These are phyloP conservation scores for Eimeria maxima DNA, from an alignment of 169 alveolate genomes.

Conservation along the genomic window DNA sequence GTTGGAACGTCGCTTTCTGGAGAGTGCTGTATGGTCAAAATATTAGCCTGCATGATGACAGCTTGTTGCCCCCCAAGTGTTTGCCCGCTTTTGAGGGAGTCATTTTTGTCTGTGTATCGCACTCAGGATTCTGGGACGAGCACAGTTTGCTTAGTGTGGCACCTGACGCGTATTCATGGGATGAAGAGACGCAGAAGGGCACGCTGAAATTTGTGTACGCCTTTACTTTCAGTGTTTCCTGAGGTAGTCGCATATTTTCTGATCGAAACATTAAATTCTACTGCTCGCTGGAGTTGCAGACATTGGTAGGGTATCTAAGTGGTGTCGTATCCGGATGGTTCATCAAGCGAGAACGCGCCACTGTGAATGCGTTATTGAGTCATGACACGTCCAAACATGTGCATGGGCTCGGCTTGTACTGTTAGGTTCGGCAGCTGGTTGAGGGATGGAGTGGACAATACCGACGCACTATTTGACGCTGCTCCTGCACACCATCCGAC, in stretches of 20 bases:
- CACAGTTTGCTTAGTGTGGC: constrained; percentile 70
- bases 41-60: neutral
- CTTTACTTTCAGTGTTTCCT: neutral
- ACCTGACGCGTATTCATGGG: constrained; percentile 53
- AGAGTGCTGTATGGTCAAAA: neutral
- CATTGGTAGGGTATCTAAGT: neutral
- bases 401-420: neutral
- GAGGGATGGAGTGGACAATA: constrained; percentile 22
- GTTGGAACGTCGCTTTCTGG: neutral
- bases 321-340: no score
- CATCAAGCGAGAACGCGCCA: neutral
- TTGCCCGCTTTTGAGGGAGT: neutral
- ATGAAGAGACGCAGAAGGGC: constrained; percentile 17
- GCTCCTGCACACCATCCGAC: constrained; percentile 43
- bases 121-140: constrained; percentile 67
- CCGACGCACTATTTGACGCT: constrained; percentile 31
- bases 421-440: constrained; percentile 42
- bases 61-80: neutral
- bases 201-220: constrained; percentile 56
- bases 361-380: neutral
- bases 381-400: neutral
- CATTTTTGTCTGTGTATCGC: neutral
- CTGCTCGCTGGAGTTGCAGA: neutral
- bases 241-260: neutral
- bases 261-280: neutral